phyloP scores from a whole-genome alignment of 2,329 filamentous ascomycete species.

The Annulohypoxylon truncatum region DNA sequence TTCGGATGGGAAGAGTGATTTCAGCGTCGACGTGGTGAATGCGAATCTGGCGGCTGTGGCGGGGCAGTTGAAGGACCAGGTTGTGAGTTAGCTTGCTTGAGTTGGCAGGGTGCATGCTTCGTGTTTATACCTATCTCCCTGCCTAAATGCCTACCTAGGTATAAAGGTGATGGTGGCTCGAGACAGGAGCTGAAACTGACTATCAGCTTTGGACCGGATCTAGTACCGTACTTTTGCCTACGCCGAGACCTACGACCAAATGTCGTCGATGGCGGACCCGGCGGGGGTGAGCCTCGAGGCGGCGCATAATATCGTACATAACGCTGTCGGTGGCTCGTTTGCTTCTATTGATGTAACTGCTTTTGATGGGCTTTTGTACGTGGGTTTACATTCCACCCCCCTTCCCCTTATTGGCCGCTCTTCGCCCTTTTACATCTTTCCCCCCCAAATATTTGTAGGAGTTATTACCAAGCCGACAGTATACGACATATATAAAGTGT shows the following conservation, averaged over 20 bases:
- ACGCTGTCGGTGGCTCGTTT: conserved; percentile 52
- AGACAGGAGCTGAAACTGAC: background rate
- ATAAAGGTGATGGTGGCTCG: background rate
- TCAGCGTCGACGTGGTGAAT: conserved; percentile 57
- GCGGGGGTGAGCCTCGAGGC: conserved; percentile 57
- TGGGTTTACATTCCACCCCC: conserved; percentile 13
- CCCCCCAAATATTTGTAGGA: background rate
- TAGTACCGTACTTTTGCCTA: conserved; percentile 59
- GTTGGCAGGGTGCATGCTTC: background rate
- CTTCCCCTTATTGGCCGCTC: no score
- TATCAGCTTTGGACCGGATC: background rate
- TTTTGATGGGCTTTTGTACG: conserved; percentile 62
- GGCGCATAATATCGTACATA: conserved; percentile 59
- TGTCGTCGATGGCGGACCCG: conserved; percentile 54
- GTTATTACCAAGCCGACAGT: background rate
- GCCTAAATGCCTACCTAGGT: no score
- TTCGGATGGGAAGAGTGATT: conserved; percentile 47
- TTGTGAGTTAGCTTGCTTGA: conserved; percentile 50
- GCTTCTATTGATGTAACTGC: conserved; percentile 53
- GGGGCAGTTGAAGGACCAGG: conserved; percentile 53
- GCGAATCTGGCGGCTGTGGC: conserved; percentile 45
- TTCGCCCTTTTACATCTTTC: background rate
- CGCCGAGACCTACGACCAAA: conserved; percentile 53
- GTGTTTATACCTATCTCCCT: background rate
- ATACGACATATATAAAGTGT: background rate